These are phyloP conservation scores for Allium cepa DNA, from an alignment of 106 monocot genomes.

Conservation along the genomic window DNA sequence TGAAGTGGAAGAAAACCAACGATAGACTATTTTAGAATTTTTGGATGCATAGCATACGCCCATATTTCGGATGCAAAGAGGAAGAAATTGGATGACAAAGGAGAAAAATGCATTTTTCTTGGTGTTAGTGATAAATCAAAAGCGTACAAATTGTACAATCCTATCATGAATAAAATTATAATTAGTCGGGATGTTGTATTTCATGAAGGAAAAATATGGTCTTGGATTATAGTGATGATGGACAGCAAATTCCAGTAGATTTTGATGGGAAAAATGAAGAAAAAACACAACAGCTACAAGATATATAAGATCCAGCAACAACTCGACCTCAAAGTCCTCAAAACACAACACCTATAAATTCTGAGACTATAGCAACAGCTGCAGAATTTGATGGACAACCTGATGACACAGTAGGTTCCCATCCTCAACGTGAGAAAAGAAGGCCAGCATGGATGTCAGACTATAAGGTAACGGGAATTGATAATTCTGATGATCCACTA, in stretches of 20 bases:
- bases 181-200: not conserved
- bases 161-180: not conserved
- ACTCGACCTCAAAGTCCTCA: not conserved
- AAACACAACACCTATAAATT: not conserved
- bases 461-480: not conserved
- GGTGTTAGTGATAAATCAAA: not conserved
- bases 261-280: not conserved
- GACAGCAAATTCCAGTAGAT: not conserved
- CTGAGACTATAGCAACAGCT: not conserved
- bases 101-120: not conserved
- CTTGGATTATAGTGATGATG: not conserved
- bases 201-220: not conserved
- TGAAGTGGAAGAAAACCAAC: too few relatives aligned
- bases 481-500: not conserved
- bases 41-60: not conserved
- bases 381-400: not conserved
- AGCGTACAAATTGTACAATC: not conserved
- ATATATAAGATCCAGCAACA: not conserved
- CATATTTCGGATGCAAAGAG: not conserved
- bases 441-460: not conserved
- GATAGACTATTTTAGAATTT: too few relatives aligned
- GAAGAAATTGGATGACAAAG: not conserved
- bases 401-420: not conserved
- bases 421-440: not conserved
- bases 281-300: not conserved